Percentiles rank a stretch among this genome's conserved stretches.
phyloP scores from a whole-genome alignment of 2,329 filamentous ascomycete genomes.

The Endoconidiophora laricicola region DNA sequence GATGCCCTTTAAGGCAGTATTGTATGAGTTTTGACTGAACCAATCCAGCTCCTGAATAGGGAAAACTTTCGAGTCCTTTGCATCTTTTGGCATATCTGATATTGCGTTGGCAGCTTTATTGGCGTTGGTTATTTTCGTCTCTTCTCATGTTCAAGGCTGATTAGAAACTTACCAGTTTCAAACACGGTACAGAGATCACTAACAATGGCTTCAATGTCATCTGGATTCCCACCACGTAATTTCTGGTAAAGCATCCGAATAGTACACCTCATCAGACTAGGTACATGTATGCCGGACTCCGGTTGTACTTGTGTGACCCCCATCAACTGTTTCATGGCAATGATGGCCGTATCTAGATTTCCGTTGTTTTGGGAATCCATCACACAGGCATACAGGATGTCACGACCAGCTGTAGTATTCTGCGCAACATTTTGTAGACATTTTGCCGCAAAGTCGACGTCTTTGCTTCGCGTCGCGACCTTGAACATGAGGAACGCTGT shows the following conservation, averaged over 20 bases:
- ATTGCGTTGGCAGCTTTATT: conserved; percentile 25
- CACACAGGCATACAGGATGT: conserved; percentile 64
- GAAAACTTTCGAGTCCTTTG: conserved; percentile 34
- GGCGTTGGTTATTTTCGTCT: conserved; percentile 9
- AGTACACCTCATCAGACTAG: conserved; percentile 29
- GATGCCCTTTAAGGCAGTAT: conserved; percentile 48
- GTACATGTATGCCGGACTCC: conserved; percentile 18
- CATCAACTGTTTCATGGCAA: conserved; percentile 22
- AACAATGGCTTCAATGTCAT: conserved; percentile 16
- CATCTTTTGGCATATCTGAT: conserved; percentile 22
- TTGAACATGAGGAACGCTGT: conserved; percentile 65
- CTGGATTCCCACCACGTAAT: conserved; percentile 20
- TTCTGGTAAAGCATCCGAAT: conserved; percentile 33
- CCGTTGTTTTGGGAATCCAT: conserved; percentile 54
- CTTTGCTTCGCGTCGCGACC: conserved; percentile 41
- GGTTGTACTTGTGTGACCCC: conserved; percentile 16
- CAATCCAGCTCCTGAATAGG: conserved; percentile 54
- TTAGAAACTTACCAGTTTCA: conserved; percentile 23
- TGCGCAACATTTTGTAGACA: conserved; percentile 46
- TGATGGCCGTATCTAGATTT: conserved; percentile 39
- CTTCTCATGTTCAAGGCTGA: neutral
- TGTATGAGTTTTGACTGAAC: conserved; percentile 74
- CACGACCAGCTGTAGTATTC: conserved; percentile 30
- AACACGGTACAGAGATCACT: conserved; percentile 38
- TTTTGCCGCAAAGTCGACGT: conserved; percentile 40